Percentiles rank a stretch among this genome's conserved stretches.
Conservation (phyloP, 805 yeast species). For the Huiozyma naganishii region DNA sequence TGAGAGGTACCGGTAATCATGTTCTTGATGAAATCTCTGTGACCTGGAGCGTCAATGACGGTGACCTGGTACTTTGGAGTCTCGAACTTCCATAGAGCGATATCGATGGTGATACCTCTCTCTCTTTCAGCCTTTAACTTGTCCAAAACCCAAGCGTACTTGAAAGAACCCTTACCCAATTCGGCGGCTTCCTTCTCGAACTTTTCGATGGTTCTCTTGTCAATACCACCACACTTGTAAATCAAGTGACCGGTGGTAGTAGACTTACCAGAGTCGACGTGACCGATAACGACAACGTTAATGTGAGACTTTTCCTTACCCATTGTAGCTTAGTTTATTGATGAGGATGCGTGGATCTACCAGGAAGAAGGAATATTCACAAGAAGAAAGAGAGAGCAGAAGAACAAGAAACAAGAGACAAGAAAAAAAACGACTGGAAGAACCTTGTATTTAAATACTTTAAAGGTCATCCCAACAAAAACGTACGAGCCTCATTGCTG, state of each 20-base stretch:
- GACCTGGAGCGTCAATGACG: slow-evolving; percentile 93
- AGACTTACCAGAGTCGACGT: slow-evolving; percentile 96
- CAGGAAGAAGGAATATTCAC: neutral
- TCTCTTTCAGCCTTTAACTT: slow-evolving; percentile 93
- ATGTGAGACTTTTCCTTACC: slow-evolving; percentile 75
- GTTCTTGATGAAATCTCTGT: slow-evolving; percentile 93
- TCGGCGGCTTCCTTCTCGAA: slow-evolving; percentile 97
- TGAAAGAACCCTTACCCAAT: slow-evolving; percentile 94
- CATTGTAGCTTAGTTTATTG: slow-evolving; percentile 26
- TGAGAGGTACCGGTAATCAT: slow-evolving; percentile 93
- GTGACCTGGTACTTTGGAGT: slow-evolving; percentile 84
- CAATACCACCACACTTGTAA: slow-evolving; percentile 99
- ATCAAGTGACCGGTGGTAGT: slow-evolving; percentile 99
- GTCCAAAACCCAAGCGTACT: slow-evolving; percentile 96
- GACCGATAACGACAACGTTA: slow-evolving; percentile 99
- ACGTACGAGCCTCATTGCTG: no score
- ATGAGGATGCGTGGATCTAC: slow-evolving; percentile 1
- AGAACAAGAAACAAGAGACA: neutral
- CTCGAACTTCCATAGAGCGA: slow-evolving; percentile 88
- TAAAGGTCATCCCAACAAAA: no score
- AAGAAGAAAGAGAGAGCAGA: neutral
- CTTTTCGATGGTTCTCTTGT: slow-evolving; percentile 97
- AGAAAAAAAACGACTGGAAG: neutral
- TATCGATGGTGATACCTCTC: slow-evolving; percentile 94
- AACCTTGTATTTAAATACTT: no score